Conservation (phyloP, 176 grass and related monocot genomes). For the Leersia perrieri region DNA sequence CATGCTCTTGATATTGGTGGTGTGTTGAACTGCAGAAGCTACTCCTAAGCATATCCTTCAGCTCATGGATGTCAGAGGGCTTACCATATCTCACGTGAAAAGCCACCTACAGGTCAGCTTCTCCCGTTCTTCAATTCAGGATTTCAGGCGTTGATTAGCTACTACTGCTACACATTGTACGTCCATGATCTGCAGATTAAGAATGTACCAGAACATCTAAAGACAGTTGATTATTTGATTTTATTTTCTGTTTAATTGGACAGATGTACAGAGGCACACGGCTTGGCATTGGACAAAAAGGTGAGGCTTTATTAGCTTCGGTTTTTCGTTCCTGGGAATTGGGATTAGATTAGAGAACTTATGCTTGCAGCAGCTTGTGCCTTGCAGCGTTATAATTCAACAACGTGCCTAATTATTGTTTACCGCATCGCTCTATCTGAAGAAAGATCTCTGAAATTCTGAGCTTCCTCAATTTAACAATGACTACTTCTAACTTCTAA, state of each 20-base stretch:
- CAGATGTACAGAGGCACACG: slow-evolving; percentile 94
- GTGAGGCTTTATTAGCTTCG: slow-evolving; percentile 31
- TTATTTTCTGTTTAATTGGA: slow-evolving; percentile 3
- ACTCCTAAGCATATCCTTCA: slow-evolving; percentile 92
- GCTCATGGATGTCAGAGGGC: slow-evolving; percentile 72
- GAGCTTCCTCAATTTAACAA: neutral
- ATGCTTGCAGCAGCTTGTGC: neutral
- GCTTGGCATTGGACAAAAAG: slow-evolving; percentile 55
- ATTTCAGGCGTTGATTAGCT: neutral
- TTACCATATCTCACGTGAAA: slow-evolving; percentile 93
- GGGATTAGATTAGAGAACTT: slow-evolving; percentile 25
- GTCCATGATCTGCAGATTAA: neutral
- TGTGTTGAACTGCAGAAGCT: slow-evolving; percentile 48
- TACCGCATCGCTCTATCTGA: neutral
- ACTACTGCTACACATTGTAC: neutral
- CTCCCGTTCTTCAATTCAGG: neutral
- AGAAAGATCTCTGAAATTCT: neutral
- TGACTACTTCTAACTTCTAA: slow-evolving; percentile 12
- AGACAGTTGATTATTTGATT: neutral
- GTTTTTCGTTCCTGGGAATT: slow-evolving; percentile 37
- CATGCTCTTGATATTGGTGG: neutral
- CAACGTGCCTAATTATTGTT: neutral
- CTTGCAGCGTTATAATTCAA: neutral
- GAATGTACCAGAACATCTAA: neutral
- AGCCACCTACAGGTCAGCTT: slow-evolving; percentile 83